A percentile compares a stretch with the other conserved stretches of the same genome.
These are phyloP conservation scores for Calvatia gigantea DNA, from an alignment of 768 basidiomycete species.

Conservation along the genomic window DNA sequence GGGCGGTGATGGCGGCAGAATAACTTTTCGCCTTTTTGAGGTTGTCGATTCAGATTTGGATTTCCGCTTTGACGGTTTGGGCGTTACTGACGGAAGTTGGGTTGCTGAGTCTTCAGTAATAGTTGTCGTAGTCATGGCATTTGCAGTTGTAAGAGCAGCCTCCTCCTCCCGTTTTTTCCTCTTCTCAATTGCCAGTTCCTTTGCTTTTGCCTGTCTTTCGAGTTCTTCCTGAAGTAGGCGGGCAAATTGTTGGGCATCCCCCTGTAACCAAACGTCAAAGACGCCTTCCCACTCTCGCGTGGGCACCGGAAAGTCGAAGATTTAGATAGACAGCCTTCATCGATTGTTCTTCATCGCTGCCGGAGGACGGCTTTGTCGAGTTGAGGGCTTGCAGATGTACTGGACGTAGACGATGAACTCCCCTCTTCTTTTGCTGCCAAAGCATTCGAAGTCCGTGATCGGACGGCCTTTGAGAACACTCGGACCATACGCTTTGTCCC, in stretches of 20 bases:
- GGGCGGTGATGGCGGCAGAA: conserved; percentile 9
- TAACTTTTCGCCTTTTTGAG: conserved; percentile 7
- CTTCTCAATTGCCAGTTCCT: conserved; percentile 51
- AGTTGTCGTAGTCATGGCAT: no score
- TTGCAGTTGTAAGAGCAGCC: conserved; percentile 17
- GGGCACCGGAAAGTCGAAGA: conserved; percentile 80
- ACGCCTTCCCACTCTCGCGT: conserved; percentile 86
- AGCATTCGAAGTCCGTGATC: conserved; percentile 39
- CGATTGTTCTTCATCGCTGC: conserved; percentile 47
- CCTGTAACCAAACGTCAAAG: conserved; percentile 87
- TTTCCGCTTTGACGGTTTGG: conserved; percentile 7
- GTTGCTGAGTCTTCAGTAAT: conserved; percentile 11
- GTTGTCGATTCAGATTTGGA: neutral
- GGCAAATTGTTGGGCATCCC: conserved; percentile 83
- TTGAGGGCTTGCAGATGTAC: conserved; percentile 30
- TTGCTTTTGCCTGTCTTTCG: conserved; percentile 48
- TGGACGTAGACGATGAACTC: conserved; percentile 19
- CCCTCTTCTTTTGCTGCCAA: conserved; percentile 29
- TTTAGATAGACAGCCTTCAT: conserved; percentile 80
- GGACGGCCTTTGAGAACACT: conserved; percentile 80
- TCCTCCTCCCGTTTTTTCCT: conserved; percentile 57
- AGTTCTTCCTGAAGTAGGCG: conserved; percentile 54
- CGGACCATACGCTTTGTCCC: conserved; percentile 91
- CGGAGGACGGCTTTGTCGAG: conserved; percentile 44
- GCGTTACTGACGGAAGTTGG: neutral